These are phyloP conservation scores for Magnolia changhungtana DNA, from an alignment of 164 flowering plant genomes.

Conservation along the genomic window DNA sequence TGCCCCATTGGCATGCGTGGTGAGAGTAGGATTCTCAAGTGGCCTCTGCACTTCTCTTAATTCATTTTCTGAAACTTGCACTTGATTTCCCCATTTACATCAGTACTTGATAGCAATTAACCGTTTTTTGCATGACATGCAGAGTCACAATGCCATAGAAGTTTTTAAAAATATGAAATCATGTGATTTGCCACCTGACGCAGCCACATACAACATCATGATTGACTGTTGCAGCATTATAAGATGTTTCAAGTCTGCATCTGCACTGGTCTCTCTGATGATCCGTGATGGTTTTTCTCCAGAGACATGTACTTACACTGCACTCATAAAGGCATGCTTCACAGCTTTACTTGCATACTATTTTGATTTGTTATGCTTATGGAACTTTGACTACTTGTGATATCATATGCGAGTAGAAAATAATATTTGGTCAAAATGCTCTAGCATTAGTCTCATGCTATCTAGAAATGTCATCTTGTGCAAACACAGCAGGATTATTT, in stretches of 20 bases:
- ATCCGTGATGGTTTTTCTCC: constrained; percentile 68
- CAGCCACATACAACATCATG: constrained; percentile 73
- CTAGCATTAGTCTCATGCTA: not conserved
- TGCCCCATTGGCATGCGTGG: not conserved
- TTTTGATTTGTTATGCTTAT: not conserved
- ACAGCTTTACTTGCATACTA: not conserved
- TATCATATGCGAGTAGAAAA: not conserved
- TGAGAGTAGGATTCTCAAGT: not conserved
- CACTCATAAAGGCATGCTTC: constrained; percentile 61
- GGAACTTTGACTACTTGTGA: not conserved
- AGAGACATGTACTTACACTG: constrained; percentile 44
- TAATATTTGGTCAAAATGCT: not conserved
- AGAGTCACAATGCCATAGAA: constrained; percentile 54
- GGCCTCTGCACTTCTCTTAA: not conserved
- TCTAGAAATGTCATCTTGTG: too few species aligned
- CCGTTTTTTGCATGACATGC: constrained; percentile 25
- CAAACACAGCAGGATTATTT: too few species aligned
- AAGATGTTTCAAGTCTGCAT: constrained; percentile 61
- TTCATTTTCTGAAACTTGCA: not conserved
- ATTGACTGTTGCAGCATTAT: constrained; percentile 60
- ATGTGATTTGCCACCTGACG: constrained; percentile 43
- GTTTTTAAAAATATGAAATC: constrained; percentile 61
- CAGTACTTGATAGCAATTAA: not conserved
- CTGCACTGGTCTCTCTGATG: constrained; percentile 70
- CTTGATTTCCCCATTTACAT: not conserved